These are phyloP conservation scores for Trichoderma parareesei DNA, from an alignment of 495 filamentous ascomycete genomes.

Conservation along the genomic window DNA sequence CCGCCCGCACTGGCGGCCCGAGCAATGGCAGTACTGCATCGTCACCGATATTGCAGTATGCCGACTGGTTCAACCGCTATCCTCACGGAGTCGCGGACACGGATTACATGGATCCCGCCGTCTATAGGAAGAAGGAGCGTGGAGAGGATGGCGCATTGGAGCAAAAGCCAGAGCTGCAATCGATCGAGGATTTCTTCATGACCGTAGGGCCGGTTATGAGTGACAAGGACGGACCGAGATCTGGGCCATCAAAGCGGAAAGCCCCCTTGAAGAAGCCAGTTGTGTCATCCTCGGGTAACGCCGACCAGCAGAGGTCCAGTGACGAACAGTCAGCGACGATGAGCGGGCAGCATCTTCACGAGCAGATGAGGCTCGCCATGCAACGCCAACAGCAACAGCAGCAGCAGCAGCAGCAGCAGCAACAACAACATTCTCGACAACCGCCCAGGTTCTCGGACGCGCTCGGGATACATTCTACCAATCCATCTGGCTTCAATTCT, in stretches of 20 bases:
- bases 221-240: constrained; percentile 29
- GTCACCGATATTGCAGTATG: constrained; percentile 83
- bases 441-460: constrained; percentile 32
- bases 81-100: constrained; percentile 81
- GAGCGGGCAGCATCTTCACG: neutral
- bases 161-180: constrained; percentile 81
- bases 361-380: constrained; percentile 13
- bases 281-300: constrained; percentile 32
- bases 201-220: constrained; percentile 58
- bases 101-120: constrained; percentile 73
- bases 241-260: constrained; percentile 34
- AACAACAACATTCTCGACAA: constrained; percentile 26
- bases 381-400: constrained; percentile 26
- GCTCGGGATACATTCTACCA: constrained; percentile 29
- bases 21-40: constrained; percentile 41
- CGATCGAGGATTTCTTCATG: constrained; percentile 91
- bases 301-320: constrained; percentile 18
- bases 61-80: constrained; percentile 95
- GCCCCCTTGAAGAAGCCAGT: constrained; percentile 34
- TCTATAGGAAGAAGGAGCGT: constrained; percentile 58
- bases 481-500: constrained; percentile 31
- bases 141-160: constrained; percentile 75
- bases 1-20: constrained; percentile 45
- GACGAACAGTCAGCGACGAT: neutral
- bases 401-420: constrained; percentile 29